Evolutionary conservation across 164 flowering plant species (phyloP).

Genomic region (Stephania cephalantha): DNA sequence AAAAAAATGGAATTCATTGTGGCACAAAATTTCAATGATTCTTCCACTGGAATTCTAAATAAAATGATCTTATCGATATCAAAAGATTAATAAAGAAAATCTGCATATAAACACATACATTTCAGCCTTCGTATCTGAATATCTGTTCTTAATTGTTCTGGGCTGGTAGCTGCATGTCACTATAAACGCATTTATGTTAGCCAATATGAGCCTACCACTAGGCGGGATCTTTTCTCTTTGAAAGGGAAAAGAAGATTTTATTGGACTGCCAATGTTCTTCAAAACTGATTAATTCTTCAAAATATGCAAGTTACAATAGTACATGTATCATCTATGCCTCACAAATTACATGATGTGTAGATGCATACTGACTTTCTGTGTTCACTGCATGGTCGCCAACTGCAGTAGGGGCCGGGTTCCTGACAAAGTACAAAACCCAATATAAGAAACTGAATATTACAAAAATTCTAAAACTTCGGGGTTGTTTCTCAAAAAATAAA

Average conservation of each 20-base stretch:
- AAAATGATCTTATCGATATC: too few species aligned
- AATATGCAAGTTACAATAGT: not conserved
- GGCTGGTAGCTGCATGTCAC: not conserved
- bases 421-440: not conserved
- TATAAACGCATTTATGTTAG: not conserved
- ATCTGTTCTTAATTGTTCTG: not conserved
- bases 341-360: not conserved
- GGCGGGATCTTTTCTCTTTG: not conserved
- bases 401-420: not conserved
- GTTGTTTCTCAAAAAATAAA: too few species aligned
- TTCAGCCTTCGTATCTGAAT: not conserved
- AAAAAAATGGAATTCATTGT: too few species aligned
- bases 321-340: not conserved
- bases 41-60: too few species aligned
- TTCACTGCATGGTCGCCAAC: not conserved
- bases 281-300: not conserved
- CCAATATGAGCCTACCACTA: not conserved
- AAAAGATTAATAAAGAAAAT: too few species aligned
- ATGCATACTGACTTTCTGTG: not conserved
- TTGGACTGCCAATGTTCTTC: not conserved
- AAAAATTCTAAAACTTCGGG: too few species aligned
- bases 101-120: too few species aligned
- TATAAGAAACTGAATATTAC: too few species aligned
- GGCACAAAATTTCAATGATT: too few species aligned
- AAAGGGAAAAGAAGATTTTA: constrained; percentile 1